Conservation (phyloP, 768 basidiomycete species). For the Collybia nuda region DNA sequence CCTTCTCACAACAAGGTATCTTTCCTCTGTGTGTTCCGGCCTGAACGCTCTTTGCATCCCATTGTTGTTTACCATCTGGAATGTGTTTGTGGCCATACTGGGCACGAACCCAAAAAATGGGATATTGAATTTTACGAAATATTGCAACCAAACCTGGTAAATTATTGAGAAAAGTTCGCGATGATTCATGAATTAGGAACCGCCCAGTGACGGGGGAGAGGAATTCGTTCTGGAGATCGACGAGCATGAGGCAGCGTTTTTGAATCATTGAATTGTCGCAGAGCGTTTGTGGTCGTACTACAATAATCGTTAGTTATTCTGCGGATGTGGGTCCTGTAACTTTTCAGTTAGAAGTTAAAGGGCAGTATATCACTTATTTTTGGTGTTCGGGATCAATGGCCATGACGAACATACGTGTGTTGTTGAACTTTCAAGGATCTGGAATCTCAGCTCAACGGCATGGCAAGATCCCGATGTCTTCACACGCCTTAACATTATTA, state of each 20-base stretch:
- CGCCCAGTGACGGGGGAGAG: slow-evolving; percentile 15
- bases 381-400: too few relatives aligned
- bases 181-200: slow-evolving; percentile 18
- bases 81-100: slow-evolving; percentile 13
- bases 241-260: slow-evolving; percentile 20
- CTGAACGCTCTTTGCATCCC: slow-evolving; percentile 10
- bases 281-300: too few relatives aligned
- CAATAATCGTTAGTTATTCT: too few relatives aligned
- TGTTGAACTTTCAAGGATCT: too few relatives aligned
- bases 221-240: slow-evolving; percentile 29
- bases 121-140: slow-evolving; percentile 14
- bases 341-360: too few relatives aligned
- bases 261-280: not conserved
- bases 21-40: slow-evolving; percentile 20
- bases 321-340: too few relatives aligned
- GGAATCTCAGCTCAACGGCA: too few relatives aligned
- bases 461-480: too few relatives aligned
- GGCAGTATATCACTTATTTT: too few relatives aligned
- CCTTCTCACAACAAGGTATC: slow-evolving; percentile 21
- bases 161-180: slow-evolving; percentile 15
- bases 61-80: not conserved
- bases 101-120: slow-evolving; percentile 20
- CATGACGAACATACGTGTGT: too few relatives aligned
- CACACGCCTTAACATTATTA: too few relatives aligned
- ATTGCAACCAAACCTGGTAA: slow-evolving; percentile 10